A percentile compares a stretch with the other conserved stretches of the same genome.
These are phyloP conservation scores for Aspergillus sp. DNA, from an alignment of 2,329 filamentous ascomycete genomes.

Conservation along the genomic window DNA sequence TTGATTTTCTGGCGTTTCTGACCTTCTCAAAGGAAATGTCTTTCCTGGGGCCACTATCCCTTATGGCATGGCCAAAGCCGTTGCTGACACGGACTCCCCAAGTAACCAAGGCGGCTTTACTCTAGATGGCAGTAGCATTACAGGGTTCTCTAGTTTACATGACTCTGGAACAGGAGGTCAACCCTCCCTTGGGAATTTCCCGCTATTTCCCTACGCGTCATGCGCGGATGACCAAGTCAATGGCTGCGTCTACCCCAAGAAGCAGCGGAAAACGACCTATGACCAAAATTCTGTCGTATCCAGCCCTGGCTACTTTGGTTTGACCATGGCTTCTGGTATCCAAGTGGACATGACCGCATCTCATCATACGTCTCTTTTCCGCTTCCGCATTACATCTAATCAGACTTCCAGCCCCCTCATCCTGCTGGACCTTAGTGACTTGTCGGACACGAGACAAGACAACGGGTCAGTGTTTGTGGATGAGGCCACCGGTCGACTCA, in stretches of 20 bases:
- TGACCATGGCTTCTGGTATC: conserved; percentile 59
- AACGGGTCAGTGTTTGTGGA: conserved; percentile 63
- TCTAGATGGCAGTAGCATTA: conserved; percentile 51
- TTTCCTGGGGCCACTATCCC: conserved; percentile 57
- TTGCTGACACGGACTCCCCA: conserved; percentile 52
- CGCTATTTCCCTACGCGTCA: conserved; percentile 65
- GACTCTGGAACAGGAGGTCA: conserved; percentile 51
- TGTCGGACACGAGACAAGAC: conserved; percentile 60
- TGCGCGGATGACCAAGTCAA: conserved; percentile 63
- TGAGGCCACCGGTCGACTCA: conserved; percentile 58
- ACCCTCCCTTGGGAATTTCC: conserved; percentile 71
- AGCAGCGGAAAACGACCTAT: conserved; percentile 50
- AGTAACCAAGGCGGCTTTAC: conserved; percentile 58
- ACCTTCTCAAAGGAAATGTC: conserved; percentile 48
- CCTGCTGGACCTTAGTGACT: conserved; percentile 63
- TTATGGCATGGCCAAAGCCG: conserved; percentile 58
- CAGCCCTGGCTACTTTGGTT: conserved; percentile 64
- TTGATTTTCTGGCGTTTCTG: background rate
- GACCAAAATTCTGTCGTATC: conserved; percentile 55
- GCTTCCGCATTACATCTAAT: conserved; percentile 59
- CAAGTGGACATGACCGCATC: conserved; percentile 66
- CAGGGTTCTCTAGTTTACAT: conserved; percentile 53
- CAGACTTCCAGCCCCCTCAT: conserved; percentile 54
- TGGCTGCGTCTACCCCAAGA: conserved; percentile 61
- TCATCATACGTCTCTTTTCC: conserved; percentile 63